These are phyloP conservation scores for Yamadazyma triangularis DNA, from an alignment of 1,139 yeast species.

Conservation along the genomic window DNA sequence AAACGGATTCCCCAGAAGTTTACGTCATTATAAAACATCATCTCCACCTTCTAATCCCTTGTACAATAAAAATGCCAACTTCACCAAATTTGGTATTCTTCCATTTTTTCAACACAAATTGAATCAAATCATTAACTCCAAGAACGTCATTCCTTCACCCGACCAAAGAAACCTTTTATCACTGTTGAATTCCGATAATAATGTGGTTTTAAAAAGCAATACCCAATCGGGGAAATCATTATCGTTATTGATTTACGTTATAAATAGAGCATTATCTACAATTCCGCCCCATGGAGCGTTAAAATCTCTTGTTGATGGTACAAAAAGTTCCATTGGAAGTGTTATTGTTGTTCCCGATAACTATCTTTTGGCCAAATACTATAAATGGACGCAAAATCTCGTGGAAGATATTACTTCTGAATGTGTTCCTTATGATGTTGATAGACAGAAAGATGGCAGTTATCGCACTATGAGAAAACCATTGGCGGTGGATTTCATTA, in stretches of 20 bases:
- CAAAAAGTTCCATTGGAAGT: background rate
- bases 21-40: no score
- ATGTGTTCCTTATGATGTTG: conserved; percentile 18
- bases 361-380: conserved; percentile 18
- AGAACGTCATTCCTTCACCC: conserved; percentile 17
- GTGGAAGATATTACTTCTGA: conserved; percentile 15
- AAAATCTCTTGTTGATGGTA: background rate
- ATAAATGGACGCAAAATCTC: conserved; percentile 10
- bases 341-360: conserved; percentile 27
- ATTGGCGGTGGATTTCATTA: conserved; percentile 15
- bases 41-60: no score
- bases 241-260: conserved; percentile 18
- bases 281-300: conserved; percentile 16
- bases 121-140: conserved; percentile 12
- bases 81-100: conserved; percentile 20
- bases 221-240: conserved; percentile 24
- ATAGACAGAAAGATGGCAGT: background rate
- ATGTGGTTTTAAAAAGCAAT: conserved; percentile 12
- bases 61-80: conserved; percentile 7
- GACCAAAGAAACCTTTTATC: conserved; percentile 22
- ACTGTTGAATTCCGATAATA: conserved; percentile 13
- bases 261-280: conserved; percentile 18
- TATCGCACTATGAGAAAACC: conserved; percentile 15
- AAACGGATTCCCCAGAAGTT: no score
- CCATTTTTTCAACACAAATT: conserved; percentile 25